Conservation (phyloP, 495 filamentous ascomycete species). For the Pyrenopolyporus hunteri region DNA sequence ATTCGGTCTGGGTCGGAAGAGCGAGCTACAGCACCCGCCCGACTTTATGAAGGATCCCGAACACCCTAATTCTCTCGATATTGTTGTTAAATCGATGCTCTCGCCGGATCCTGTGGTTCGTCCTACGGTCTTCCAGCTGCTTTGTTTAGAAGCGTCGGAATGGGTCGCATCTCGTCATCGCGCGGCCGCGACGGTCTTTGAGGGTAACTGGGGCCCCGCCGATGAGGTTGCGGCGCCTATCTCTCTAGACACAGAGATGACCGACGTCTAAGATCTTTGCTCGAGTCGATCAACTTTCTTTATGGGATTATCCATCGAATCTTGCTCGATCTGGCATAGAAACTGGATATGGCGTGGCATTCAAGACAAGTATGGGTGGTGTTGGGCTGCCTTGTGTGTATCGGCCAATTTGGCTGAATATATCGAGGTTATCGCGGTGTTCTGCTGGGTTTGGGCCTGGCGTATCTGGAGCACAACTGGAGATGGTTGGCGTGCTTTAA, state of each 20-base stretch:
- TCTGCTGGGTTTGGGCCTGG: conserved; percentile 17
- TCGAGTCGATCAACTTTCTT: conserved; percentile 18
- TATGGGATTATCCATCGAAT: conserved; percentile 23
- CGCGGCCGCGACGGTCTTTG: conserved; percentile 87
- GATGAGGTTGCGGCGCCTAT: conserved; percentile 33
- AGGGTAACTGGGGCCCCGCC: conserved; percentile 90
- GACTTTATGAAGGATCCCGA: conserved; percentile 79
- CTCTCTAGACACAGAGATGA: conserved; percentile 56
- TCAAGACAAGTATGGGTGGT: conserved; percentile 32
- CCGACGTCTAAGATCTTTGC: conserved; percentile 46
- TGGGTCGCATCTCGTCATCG: conserved; percentile 78
- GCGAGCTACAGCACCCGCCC: conserved; percentile 78
- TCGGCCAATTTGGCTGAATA: conserved; percentile 40
- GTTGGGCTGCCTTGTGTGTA: conserved; percentile 30
- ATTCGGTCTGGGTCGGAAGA: conserved; percentile 57
- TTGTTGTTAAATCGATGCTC: conserved; percentile 89
- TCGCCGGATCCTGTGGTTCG: conserved; percentile 72
- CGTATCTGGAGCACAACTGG: conserved; percentile 4
- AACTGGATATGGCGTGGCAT: conserved; percentile 46
- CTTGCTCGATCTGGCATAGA: conserved; percentile 45
- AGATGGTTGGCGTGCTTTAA: conserved; percentile 14
- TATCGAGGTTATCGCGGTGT: conserved; percentile 13
- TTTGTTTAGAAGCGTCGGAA: conserved; percentile 68
- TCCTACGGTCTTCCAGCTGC: conserved; percentile 74
- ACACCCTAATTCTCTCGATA: conserved; percentile 76